Evolutionary conservation across 2,329 filamentous ascomycete genomes (phyloP), one percentile per base, ranked within the genome.

Genomic region (Trichoderma gracile): DNA sequence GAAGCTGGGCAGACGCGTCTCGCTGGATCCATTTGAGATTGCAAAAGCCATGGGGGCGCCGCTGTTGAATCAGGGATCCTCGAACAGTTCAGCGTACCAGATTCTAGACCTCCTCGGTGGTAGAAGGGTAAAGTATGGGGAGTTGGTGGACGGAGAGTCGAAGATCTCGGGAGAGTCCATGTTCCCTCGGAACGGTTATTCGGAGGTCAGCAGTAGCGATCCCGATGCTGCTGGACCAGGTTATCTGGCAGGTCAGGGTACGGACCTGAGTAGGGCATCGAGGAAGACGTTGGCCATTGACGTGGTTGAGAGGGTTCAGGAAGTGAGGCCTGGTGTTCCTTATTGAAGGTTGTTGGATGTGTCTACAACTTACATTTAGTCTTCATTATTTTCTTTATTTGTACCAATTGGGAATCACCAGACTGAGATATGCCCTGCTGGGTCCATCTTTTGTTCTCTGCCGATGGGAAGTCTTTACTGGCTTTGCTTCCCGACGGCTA

Each of bases 1-100:
- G 15, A 49, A 19, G n/a, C 38, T 64, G 2, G 61, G 61, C n/a
- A 30, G 61, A 33, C 23, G 27, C 7, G 61, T 64, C 12, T 57
- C 53, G 12, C 61, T 50, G 5, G 61, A 64, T 33, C 52, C 53
- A 1, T 64, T 64, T 4, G 61, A 64, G 53, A 64, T 64, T 57
- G 61, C 43, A 49, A 64, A 64, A n/a, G 61, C 61, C 1, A 56
- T 64, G 54, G 61, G 61, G 1, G 61, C 53, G 14, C 61, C 61
- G 7, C 53, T 64, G 7, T 14, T 64, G 12, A 50, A 38, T 14
- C 33, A 64, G 1, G 52, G 45, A 45, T 64, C 61, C 23, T 64
- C 61, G 7, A 64, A 64, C 25, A 57, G 43, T 19, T 57, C 52
- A 10, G 61, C 53, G 1, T 33, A 50, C 3, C 43, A 64, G 17